Evolutionary conservation across 345 rosid genomes (phyloP), one percentile per base, ranked within the genome.

Genomic region (Mercurialis annua): DNA sequence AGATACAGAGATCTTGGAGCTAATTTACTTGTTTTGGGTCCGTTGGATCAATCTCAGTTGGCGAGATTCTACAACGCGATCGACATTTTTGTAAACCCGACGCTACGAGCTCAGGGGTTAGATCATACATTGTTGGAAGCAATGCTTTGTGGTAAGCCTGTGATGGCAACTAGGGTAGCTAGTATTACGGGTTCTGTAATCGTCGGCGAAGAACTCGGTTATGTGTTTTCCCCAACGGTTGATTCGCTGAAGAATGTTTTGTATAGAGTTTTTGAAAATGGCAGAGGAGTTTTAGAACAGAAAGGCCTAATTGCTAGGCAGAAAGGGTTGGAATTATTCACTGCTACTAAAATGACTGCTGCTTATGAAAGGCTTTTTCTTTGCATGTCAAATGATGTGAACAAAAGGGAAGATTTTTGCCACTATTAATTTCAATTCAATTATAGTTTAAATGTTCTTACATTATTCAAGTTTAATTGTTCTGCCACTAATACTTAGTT

Each of bases 71-170:
- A 89, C 59, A 85, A 86, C 63, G 89, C 96, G 1, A 87, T 90
- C 4, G 97, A 93, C 73, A 77, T 89, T 65, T 93, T 93, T 62
- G 83, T 85, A 62, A 90, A 93, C 78, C 94, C 96, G 14, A 93
- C 98, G 4, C 79, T 90, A 48, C 81, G 98, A 59, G 97, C 98
- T 64, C 97, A 90, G 65, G 97, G 97, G 54, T 74, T 93, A 57
- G 97, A 93, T 75, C 97, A 90, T 50, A 93, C 97, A 5, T 78
- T 87, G 62, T 75, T 93, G 66, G 98, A 93, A 78, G 96, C 94
- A n/a, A 90, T 87, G 88, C 81, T 86, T 57, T 83, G 87, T 0
- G 92, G 92, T 1, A 90, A 89, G 78, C 90, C 96, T 1, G 73
- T 93, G 48, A 76, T 90, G 81, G 96, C 91, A 26, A 89, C 98